Conservation (phyloP, 345 rosid genomes). For the Eucalyptus polybractea region DNA sequence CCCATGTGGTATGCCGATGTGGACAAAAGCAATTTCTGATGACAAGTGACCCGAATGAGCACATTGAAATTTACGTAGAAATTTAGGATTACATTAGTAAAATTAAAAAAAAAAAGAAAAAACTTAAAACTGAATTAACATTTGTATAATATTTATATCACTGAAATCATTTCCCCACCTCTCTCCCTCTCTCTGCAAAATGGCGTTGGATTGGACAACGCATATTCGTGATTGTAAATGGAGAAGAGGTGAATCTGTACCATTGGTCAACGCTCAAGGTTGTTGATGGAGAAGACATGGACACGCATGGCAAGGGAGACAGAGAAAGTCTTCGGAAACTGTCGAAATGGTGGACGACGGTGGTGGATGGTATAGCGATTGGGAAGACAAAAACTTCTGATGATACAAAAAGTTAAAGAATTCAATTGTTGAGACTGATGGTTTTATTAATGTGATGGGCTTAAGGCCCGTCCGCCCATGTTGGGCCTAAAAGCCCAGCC, state of each 20-base stretch:
- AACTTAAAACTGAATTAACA: background rate
- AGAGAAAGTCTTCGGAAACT: background rate
- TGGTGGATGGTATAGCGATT: background rate
- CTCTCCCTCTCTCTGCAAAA: background rate
- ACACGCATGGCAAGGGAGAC: too few species aligned
- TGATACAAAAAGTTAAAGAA: background rate
- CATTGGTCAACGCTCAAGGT: too few species aligned
- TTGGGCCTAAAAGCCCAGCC: too few species aligned
- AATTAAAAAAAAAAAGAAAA: too few species aligned
- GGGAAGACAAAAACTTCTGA: background rate
- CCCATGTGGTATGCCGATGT: background rate
- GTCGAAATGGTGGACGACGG: background rate
- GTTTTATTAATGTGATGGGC: too few species aligned
- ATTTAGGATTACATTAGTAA: too few species aligned
- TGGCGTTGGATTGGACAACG: background rate
- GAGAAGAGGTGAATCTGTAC: too few species aligned
- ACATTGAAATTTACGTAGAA: background rate
- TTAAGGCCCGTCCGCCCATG: too few species aligned
- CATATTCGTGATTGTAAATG: too few species aligned
- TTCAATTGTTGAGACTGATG: too few species aligned
- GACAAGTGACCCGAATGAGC: fast-evolving
- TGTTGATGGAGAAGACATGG: too few species aligned
- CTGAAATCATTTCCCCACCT: too few species aligned
- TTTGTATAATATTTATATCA: fast-evolving
- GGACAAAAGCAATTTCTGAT: background rate